These are phyloP conservation scores for Citrus sp. DNA, from an alignment of 345 rosid species.

Conservation along the genomic window DNA sequence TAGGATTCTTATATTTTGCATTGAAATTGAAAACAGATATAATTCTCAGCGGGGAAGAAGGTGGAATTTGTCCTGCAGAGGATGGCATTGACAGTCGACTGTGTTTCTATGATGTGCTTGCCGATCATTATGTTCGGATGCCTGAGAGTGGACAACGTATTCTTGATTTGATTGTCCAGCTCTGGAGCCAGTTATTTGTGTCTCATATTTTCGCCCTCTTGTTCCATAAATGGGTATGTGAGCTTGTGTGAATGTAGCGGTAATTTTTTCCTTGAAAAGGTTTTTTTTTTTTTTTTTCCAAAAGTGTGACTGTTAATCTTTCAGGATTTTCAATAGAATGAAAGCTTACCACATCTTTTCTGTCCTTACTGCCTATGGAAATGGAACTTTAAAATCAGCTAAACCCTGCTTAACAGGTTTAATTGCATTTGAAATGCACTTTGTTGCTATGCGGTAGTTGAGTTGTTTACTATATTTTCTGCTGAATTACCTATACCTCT, in stretches of 20 bases:
- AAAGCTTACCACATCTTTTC: not conserved
- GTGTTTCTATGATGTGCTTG: conserved; percentile 88
- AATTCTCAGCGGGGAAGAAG: conserved; percentile 66
- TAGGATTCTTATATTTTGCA: conserved; percentile 8
- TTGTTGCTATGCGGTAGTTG: not conserved
- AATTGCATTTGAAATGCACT: not conserved
- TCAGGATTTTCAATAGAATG: not conserved
- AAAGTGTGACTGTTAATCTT: not conserved
- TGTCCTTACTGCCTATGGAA: not conserved
- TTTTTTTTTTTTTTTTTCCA: not conserved
- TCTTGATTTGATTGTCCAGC: conserved; percentile 85
- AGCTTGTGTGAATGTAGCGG: not conserved
- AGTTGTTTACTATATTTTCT: not conserved
- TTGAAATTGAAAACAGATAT: conserved; percentile 64
- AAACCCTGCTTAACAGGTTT: not conserved
- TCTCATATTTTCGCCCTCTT: conserved; percentile 81
- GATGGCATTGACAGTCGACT: conserved; percentile 42
- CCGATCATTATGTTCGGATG: conserved; percentile 67
- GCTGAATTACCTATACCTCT: not conserved
- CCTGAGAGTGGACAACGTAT: conserved; percentile 72
- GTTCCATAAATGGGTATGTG: conserved; percentile 89
- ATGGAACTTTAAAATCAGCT: not conserved
- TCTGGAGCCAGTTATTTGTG: conserved; percentile 98
- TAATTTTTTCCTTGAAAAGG: not conserved
- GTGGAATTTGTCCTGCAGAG: conserved; percentile 46